Evolutionary conservation across 257 asterid species (phyloP).

Genomic region (Nemophila menziesii): DNA sequence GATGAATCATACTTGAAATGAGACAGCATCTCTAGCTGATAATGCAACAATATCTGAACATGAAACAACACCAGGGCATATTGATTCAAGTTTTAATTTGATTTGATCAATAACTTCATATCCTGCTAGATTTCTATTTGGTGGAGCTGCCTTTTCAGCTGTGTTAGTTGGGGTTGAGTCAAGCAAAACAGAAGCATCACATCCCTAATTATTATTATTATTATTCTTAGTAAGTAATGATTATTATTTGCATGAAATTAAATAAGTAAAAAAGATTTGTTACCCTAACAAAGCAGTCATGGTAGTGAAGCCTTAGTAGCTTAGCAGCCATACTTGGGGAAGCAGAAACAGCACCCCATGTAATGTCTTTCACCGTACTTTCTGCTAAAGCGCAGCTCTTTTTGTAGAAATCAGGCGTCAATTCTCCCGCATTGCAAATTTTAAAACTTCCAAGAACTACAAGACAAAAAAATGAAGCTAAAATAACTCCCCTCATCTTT

Average conservation of each 20-base stretch:
- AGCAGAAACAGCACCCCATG: constrained; percentile 13
- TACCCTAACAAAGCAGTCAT: constrained; percentile 29
- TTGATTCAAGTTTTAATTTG: constrained; percentile 16
- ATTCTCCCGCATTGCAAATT: not conserved
- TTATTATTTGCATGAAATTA: no score
- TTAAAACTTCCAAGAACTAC: constrained; percentile 1
- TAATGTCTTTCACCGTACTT: constrained; percentile 10
- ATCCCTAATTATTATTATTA: constrained; percentile 23
- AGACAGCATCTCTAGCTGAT: constrained; percentile 22
- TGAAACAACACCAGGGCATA: constrained; percentile 16
- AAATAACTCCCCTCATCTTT: not conserved
- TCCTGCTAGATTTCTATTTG: constrained; percentile 15
- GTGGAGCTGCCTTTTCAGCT: constrained; percentile 19
- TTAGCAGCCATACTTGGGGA: constrained; percentile 18
- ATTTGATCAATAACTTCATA: constrained; percentile 25
- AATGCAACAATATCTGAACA: constrained; percentile 28
- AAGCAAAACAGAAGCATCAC: constrained; percentile 25
- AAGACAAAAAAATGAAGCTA: constrained; percentile 1
- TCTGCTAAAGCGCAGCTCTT: constrained; percentile 12
- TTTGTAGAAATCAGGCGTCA: not conserved
- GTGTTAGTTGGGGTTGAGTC: constrained; percentile 10
- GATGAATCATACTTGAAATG: constrained; percentile 11
- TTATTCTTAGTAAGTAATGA: no score
- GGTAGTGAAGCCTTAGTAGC: constrained; percentile 25
- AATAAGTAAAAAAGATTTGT: not conserved